These are phyloP conservation scores for Saccharomycopsis oosterbeekiorum DNA, from an alignment of 805 yeast genomes.

Conservation along the genomic window DNA sequence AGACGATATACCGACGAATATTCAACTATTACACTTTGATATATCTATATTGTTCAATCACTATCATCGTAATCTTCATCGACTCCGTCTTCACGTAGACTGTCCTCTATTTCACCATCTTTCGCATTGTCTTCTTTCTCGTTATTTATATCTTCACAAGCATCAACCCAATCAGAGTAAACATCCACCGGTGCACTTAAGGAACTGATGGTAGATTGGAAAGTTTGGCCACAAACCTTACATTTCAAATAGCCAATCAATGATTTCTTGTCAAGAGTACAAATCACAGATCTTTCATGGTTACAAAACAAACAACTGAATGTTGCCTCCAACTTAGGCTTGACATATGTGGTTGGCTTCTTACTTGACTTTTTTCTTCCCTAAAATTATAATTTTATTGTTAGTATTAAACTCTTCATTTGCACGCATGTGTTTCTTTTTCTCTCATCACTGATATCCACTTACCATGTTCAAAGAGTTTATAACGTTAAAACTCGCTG, in stretches of 20 bases:
- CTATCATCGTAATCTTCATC: conserved; percentile 8
- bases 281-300: conserved; percentile 85
- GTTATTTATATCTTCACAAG: conserved; percentile 81
- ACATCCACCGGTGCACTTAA: conserved; percentile 85
- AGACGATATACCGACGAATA: not conserved
- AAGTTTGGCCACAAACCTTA: conserved; percentile 88
- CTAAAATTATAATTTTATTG: not conserved
- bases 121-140: conserved; percentile 31
- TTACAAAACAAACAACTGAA: conserved; percentile 92
- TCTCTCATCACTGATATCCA: not conserved
- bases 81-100: not conserved
- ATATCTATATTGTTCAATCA: not conserved
- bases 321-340: conserved; percentile 69
- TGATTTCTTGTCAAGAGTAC: conserved; percentile 78
- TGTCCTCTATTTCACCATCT: conserved; percentile 24
- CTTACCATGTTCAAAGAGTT: not conserved
- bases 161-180: conserved; percentile 97
- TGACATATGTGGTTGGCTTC: conserved; percentile 69
- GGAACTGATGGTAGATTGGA: conserved; percentile 77
- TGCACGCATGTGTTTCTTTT: not conserved
- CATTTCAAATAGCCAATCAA: conserved; percentile 79
- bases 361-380: conserved; percentile 69
- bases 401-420: not conserved
- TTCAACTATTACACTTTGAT: not conserved
- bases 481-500: not conserved